Evolutionary conservation across 2,329 filamentous ascomycete species (phyloP).

Genomic region (Sporothrix brunneoviolacea): DNA sequence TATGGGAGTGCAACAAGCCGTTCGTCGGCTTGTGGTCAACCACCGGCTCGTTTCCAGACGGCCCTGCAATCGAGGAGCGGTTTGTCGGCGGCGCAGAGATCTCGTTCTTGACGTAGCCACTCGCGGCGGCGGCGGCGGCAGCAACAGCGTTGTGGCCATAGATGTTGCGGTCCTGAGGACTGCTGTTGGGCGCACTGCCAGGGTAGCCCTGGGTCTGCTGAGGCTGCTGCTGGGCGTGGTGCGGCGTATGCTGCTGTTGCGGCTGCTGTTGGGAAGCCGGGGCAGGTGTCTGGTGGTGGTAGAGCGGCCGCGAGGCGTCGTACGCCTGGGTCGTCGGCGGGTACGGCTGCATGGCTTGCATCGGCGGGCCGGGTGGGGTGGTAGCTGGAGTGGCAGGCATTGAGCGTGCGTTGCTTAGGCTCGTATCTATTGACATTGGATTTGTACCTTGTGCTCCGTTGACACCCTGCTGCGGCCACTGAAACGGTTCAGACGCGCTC

Average conservation of each 20-base stretch:
- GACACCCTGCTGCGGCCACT: conserved; percentile 65
- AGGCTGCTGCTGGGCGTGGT: conserved; percentile 34
- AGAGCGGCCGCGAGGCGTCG: conserved; percentile 71
- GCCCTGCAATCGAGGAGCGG: conserved; percentile 50
- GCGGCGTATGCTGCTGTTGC: conserved; percentile 39
- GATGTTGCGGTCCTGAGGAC: conserved; percentile 55
- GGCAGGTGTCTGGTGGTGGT: conserved; percentile 62
- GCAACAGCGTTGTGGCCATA: conserved; percentile 48
- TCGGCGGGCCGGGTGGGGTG: conserved; percentile 70
- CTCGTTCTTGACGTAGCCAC: conserved; percentile 71
- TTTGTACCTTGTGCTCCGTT: conserved; percentile 56
- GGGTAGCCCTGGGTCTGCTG: conserved; percentile 57
- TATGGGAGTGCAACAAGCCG: conserved; percentile 53
- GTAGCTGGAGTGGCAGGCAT: conserved; percentile 89
- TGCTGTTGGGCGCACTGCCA: conserved; percentile 57
- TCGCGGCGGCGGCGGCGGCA: conserved; percentile 15
- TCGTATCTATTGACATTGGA: conserved; percentile 74
- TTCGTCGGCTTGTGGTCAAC: conserved; percentile 59
- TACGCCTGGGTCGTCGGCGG: conserved; percentile 62
- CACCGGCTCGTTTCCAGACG: conserved; percentile 50
- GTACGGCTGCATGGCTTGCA: conserved; percentile 76
- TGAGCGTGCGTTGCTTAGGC: conserved; percentile 70
- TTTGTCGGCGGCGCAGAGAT: conserved; percentile 71
- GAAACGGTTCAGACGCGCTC: conserved; percentile 69
- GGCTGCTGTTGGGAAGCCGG: conserved; percentile 58